Base-by-base conservation (phyloP, 768 basidiomycete species). In the Wakefieldia striispora region DNA sequence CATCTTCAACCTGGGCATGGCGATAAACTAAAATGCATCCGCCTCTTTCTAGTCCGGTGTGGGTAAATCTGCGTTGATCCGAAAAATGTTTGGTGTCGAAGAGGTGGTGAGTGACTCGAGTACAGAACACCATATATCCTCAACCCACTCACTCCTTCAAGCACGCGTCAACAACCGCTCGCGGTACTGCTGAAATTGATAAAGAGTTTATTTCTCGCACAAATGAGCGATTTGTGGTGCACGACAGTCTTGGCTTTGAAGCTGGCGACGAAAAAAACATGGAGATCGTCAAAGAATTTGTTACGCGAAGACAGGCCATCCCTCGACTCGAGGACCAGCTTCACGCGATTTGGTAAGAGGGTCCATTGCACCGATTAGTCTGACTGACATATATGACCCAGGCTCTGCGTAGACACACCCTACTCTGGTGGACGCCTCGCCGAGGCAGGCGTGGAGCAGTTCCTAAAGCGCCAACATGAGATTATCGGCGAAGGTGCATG, bases 141-240 rank as follows among this genome's bases (percentile, higher is more conserved):
- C 17, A n/a, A 2, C 31, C 17, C 12, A 45, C 6, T 21, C 13
- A 23, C 35, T 10, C 43, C 19, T 26, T 43, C 19, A 44, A 55
- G 45, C 26, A 42, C 11, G 9, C 33, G n/a, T 58, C 57, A 2
- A 12, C 31, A 3, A 40, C 0, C 14, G 3, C 0, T 20, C 57
- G 57, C 21, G 53, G 58, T 12, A 12, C 0, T 11, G 46, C 53
- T 19, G 4, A 56, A 11, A 60, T 58, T 19, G 27, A 56, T 6
- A 24, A 3, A 6, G 57, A 59, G 36, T 55, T 55, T 29, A 9
- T 23, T 19, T 58, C 57, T 19, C 23, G 45, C 6, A 39, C 13
- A 26, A 58, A 58, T 27, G 27, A 45, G 8, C 48, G 53, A 45
- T 46, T 58, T 11, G 57, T 58, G 14, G 45, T 59, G n/a, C n/a